A percentile compares a stretch with the other conserved stretches of the same genome.
Conservation (phyloP, 2,329 filamentous ascomycete genomes). For the Paecilomyces sp. region DNA sequence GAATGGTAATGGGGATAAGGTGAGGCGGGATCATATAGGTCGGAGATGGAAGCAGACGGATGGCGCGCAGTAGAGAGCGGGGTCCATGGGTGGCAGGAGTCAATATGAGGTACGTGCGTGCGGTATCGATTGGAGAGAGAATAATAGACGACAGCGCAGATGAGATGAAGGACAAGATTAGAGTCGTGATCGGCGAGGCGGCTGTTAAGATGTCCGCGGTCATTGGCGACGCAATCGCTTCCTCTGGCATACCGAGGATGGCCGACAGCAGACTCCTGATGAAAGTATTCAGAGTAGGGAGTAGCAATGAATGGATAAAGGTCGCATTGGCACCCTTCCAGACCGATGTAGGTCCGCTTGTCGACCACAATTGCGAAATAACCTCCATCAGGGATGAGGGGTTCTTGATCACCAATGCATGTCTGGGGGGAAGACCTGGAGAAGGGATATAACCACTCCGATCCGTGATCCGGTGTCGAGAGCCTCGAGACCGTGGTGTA, state of each 20-base stretch:
- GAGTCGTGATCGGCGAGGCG: constrained; percentile 71
- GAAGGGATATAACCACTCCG: constrained; percentile 38
- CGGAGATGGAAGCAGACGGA: constrained; percentile 68
- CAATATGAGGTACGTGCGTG: constrained; percentile 79
- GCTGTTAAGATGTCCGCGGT: constrained; percentile 69
- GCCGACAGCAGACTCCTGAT: constrained; percentile 85
- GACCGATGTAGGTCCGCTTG: constrained; percentile 81
- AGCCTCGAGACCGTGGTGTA: constrained; percentile 30
- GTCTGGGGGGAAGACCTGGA: constrained; percentile 34
- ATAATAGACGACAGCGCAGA: constrained; percentile 67
- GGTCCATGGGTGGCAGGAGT: constrained; percentile 70
- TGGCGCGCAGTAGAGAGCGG: constrained; percentile 68
- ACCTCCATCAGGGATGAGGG: constrained; percentile 80
- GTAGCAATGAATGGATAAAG: constrained; percentile 81
- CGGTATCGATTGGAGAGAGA: constrained; percentile 80
- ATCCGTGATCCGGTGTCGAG: constrained; percentile 36
- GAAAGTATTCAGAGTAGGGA: constrained; percentile 86
- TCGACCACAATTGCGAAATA: constrained; percentile 79
- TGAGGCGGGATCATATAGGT: constrained; percentile 61
- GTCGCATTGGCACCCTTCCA: constrained; percentile 93
- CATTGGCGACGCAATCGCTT: constrained; percentile 48
- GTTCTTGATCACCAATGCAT: constrained; percentile 65
- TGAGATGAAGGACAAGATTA: constrained; percentile 63
- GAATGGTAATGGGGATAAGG: constrained; percentile 73
- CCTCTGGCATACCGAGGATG: constrained; percentile 82